Evolutionary conservation across 2,329 filamentous ascomycete genomes (phyloP), one percentile per base, ranked within the genome.

Genomic region (Arachnopeziza araneosa): DNA sequence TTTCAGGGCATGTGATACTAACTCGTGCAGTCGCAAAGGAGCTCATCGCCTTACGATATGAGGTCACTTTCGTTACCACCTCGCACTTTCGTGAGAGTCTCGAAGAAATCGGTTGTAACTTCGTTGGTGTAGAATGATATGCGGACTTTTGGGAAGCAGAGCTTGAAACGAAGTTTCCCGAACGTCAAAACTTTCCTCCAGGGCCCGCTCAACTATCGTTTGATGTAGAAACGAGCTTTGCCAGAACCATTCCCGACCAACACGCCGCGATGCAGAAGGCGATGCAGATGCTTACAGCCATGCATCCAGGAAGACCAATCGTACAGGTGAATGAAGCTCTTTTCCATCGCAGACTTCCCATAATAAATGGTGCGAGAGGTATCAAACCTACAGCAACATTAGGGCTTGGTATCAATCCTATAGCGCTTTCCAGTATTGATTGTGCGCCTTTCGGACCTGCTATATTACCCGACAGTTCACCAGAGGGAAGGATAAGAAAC

Each of bases 301-400:
- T 69, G 1, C 69, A 76, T 32, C 72, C 74, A 2, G 63, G 61
- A 3, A 70, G 75, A 9, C 70, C 77, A 30, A 70, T 82, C 26
- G 62, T 82, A 22, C 67, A 79, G 14, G 56, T 82, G n/a, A 71
- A 71, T 36, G 80, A 82, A 64, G 68, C 70, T 2, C 66, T 72
- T 2, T 76, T 73, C 52, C 68, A 73, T 57, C 78, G 76, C 0
- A 63, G 71, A 12, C 61, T 74, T 0, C 77, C 79, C 0, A 72
- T 78, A 55, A 63, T 66, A 1, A 66, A 71, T 30, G 77, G 77
- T 74, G 59, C 77, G 69, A 17, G 69, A 64, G 66, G 78, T 69
- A 21, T 80, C 68, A 64, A 64, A 61, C 60, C 70, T 58, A 21
- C 70, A 70, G 26, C 75, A 70, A 71, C 71, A 19, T 69, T 82